phyloP scores from a whole-genome alignment of 768 basidiomycete genomes.

The Strobilomyces confusus region DNA sequence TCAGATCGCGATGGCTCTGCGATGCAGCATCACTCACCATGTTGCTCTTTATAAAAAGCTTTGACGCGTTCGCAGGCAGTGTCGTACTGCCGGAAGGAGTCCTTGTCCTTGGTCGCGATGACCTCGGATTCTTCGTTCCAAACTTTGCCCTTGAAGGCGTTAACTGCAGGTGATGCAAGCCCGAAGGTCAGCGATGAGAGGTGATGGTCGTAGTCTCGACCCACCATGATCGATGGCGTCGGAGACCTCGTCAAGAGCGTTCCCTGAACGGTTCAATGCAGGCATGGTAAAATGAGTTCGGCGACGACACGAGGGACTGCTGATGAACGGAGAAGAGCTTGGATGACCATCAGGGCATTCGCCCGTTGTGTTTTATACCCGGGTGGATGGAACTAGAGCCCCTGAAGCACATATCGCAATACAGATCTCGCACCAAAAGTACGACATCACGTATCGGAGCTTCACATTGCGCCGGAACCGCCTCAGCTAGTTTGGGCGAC shows the following conservation, averaged over 20 bases:
- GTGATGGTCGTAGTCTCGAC: slow-evolving; percentile 8
- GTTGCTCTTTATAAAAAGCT: slow-evolving; percentile 73
- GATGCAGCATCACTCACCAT: slow-evolving; percentile 43
- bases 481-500: slow-evolving; percentile 6
- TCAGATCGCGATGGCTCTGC: neutral
- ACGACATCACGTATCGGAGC: slow-evolving; percentile 20
- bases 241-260: slow-evolving; percentile 39
- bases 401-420: slow-evolving; percentile 8
- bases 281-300: slow-evolving; percentile 19
- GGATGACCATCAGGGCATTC: slow-evolving; percentile 3
- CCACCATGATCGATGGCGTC: slow-evolving; percentile 49
- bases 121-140: slow-evolving; percentile 60
- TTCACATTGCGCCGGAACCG: slow-evolving; percentile 15
- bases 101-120: slow-evolving; percentile 59
- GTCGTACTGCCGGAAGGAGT: slow-evolving; percentile 68
- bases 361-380: slow-evolving; percentile 18
- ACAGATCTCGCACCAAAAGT: slow-evolving; percentile 12
- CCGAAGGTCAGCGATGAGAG: neutral
- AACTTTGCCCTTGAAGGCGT: slow-evolving; percentile 57
- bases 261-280: slow-evolving; percentile 25
- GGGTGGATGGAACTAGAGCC: slow-evolving; percentile 5
- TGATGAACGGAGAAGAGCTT: neutral
- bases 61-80: slow-evolving; percentile 75
- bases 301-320: neutral
- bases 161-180: slow-evolving; percentile 42